phyloP scores from a whole-genome alignment of 176 grass and related monocot species.

The Raddia distichophylla region DNA sequence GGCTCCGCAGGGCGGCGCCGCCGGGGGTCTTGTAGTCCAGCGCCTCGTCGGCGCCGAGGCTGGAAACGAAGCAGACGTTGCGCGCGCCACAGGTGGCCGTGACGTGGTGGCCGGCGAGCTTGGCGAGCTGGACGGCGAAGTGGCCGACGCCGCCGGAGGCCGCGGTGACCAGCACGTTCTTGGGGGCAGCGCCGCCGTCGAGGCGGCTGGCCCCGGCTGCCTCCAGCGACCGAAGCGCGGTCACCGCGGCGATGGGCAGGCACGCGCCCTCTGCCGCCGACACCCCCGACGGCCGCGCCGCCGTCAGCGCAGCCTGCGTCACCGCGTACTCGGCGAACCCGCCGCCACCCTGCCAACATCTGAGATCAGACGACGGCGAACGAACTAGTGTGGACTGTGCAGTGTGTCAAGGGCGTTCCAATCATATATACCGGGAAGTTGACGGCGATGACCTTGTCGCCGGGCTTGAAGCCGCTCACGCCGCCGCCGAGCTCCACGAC shows the following conservation, averaged over 20 bases:
- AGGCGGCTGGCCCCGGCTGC: constrained; percentile 42
- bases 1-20: constrained; percentile 49
- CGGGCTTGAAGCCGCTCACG: constrained; percentile 46
- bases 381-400: background rate
- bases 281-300: constrained; percentile 40
- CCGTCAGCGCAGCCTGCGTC: constrained; percentile 3
- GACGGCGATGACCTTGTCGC: constrained; percentile 57
- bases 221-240: constrained; percentile 51
- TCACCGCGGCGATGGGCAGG: constrained; percentile 47
- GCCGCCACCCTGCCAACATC: constrained; percentile 46
- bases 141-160: constrained; percentile 68
- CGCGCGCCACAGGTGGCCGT: constrained; percentile 67
- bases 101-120: constrained; percentile 45
- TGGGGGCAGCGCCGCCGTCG: constrained; percentile 11
- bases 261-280: constrained; percentile 47
- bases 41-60: constrained; percentile 57
- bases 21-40: constrained; percentile 57
- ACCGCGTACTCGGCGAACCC: constrained; percentile 53
- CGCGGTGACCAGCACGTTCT: constrained; percentile 64
- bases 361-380: too few relatives aligned
- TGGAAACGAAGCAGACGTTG: constrained; percentile 42
- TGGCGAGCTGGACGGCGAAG: constrained; percentile 60
- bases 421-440: constrained; percentile 36
- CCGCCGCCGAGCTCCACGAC: constrained; percentile 46
- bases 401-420: too few relatives aligned